Conservation (phyloP, 768 basidiomycete species). For the button mushroom (Agaricus bisporus) region DNA sequence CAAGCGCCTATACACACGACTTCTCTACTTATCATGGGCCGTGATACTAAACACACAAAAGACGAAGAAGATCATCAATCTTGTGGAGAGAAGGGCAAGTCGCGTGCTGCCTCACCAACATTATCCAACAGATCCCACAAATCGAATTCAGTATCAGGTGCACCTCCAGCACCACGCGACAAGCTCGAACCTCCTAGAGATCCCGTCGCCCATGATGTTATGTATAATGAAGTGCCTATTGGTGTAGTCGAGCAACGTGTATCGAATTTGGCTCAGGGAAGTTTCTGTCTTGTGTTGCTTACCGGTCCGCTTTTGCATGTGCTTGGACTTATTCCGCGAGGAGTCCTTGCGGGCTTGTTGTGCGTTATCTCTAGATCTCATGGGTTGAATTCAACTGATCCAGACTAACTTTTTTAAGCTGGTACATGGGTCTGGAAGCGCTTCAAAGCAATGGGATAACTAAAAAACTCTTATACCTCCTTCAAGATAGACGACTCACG, state of each 20-base stretch:
- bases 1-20: conserved; percentile 93
- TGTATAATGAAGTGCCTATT: conserved; percentile 47
- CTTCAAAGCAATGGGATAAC: conserved; percentile 81
- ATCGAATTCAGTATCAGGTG: neutral
- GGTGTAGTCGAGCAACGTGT: conserved; percentile 90
- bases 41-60: conserved; percentile 27
- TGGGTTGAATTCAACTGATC: neutral
- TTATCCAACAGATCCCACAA: conserved; percentile 11
- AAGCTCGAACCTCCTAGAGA: conserved; percentile 6
- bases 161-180: neutral
- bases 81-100: neutral
- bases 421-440: conserved; percentile 90
- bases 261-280: conserved; percentile 83
- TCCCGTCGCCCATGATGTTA: conserved; percentile 16
- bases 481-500: conserved; percentile 64
- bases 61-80: conserved; percentile 19
- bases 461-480: conserved; percentile 69
- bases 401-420: conserved; percentile 41
- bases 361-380: conserved; percentile 28
- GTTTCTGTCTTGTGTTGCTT: conserved; percentile 72
- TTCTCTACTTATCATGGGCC: conserved; percentile 68
- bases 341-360: conserved; percentile 85
- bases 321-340: conserved; percentile 73
- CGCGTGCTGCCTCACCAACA: conserved; percentile 8
- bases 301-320: conserved; percentile 79